Percentiles rank a stretch among this genome's conserved stretches.
These are phyloP conservation scores for thale cress (Arabidopsis thaliana) DNA, from an alignment of 345 rosid species.

Conservation along the genomic window TAIR10.1 NC_003076.8:26214501-26215000, in stretches of 20 bases:
- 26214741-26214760: slow-evolving; percentile 46
- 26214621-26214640: slow-evolving; percentile 17
- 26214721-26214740: slow-evolving; percentile 47
- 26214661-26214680: slow-evolving; percentile 22
- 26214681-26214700: slow-evolving; percentile 24
- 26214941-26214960: too few relatives aligned
- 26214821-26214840: slow-evolving; percentile 27
- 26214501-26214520: background rate
- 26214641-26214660: background rate
- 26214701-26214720: slow-evolving; percentile 44
- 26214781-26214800: slow-evolving; percentile 47
- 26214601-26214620: background rate
- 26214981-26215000: too few relatives aligned
- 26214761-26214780: slow-evolving; percentile 50
- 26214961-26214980: too few relatives aligned
- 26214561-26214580: slow-evolving; percentile 7
- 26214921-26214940: background rate
- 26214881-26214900: background rate
- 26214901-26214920: background rate
- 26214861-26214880: too few relatives aligned
- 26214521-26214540: background rate
- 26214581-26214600: slow-evolving; percentile 11
- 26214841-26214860: background rate
- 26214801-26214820: slow-evolving; percentile 50
- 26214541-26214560: background rate